Evolutionary conservation across 306 rosid genomes (phyloP).

Genomic region (Vigna reflexopilosa): DNA sequence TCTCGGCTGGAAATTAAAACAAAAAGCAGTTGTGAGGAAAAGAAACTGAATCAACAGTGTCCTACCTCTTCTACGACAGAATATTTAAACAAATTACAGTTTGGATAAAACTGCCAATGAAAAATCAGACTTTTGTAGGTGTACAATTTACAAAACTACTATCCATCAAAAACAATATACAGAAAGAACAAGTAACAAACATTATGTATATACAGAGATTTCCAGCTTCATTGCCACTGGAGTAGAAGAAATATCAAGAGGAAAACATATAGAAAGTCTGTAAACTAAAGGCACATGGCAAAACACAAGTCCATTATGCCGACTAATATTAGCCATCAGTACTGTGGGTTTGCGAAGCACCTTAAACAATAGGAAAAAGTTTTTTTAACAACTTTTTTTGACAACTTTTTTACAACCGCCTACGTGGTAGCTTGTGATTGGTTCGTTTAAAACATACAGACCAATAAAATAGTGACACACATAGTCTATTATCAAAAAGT

Average conservation of each 20-base stretch:
- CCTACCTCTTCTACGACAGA: constrained; percentile 32
- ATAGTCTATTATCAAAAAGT: no score
- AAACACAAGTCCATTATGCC: constrained; percentile 30
- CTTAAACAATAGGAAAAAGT: neutral
- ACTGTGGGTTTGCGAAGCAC: constrained; percentile 29
- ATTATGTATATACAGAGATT: constrained; percentile 11
- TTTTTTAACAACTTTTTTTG: no score
- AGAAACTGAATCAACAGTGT: neutral
- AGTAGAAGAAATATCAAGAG: constrained; percentile 19
- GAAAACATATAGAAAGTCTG: constrained; percentile 36
- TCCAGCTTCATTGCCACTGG: constrained; percentile 31
- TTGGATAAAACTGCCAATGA: constrained; percentile 18
- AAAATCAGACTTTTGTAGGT: constrained; percentile 23
- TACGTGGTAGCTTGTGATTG: no score
- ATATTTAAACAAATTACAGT: constrained; percentile 31
- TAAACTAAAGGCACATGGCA: constrained; percentile 15
- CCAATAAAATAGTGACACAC: no score
- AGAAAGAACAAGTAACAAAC: neutral
- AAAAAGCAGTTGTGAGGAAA: constrained; percentile 38
- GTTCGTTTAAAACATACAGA: no score
- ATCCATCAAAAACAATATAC: constrained; percentile 13
- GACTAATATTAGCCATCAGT: constrained; percentile 4
- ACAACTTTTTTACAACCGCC: no score
- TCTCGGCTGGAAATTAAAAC: constrained; percentile 76
- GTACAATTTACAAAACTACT: neutral